phyloP scores from a whole-genome alignment of 345 rosid species.

The Eutrema heterophyllum region DNA sequence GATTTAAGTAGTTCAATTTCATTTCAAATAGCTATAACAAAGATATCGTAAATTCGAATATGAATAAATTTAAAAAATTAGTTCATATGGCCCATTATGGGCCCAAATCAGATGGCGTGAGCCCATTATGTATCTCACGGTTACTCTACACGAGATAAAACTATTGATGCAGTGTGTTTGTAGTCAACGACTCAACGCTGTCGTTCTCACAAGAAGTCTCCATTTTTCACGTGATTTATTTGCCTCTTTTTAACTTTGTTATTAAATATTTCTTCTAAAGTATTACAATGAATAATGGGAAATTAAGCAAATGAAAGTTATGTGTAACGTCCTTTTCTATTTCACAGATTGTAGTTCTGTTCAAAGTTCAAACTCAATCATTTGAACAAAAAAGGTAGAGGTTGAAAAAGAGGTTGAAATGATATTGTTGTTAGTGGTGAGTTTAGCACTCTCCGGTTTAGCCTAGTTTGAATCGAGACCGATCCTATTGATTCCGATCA shows the following conservation, averaged over 20 bases:
- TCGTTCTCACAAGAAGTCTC: not conserved
- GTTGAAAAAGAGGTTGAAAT: no score
- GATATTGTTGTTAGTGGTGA: no score
- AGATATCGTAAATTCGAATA: no score
- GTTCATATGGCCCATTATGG: not conserved
- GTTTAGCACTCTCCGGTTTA: no score
- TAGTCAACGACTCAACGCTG: not conserved
- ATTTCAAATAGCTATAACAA: no score
- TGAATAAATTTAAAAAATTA: not conserved
- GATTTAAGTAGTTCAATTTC: no score
- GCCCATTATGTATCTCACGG: not conserved
- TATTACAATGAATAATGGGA: not conserved
- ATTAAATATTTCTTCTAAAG: not conserved
- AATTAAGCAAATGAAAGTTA: not conserved
- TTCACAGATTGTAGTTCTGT: no score
- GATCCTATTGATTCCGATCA: no score
- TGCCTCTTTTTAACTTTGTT: not conserved
- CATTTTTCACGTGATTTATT: conserved; percentile 9
- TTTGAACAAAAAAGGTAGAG: no score
- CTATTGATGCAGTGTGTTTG: not conserved
- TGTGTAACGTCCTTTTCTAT: not conserved
- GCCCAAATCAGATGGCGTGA: not conserved
- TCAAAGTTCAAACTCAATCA: no score
- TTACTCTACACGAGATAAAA: not conserved
- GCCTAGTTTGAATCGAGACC: no score